Percentiles rank a stretch among this genome's conserved stretches.
These are phyloP conservation scores for Limnomonas spitsbergensis DNA, from an alignment of 139 green algal species.

Conservation along the genomic window DNA sequence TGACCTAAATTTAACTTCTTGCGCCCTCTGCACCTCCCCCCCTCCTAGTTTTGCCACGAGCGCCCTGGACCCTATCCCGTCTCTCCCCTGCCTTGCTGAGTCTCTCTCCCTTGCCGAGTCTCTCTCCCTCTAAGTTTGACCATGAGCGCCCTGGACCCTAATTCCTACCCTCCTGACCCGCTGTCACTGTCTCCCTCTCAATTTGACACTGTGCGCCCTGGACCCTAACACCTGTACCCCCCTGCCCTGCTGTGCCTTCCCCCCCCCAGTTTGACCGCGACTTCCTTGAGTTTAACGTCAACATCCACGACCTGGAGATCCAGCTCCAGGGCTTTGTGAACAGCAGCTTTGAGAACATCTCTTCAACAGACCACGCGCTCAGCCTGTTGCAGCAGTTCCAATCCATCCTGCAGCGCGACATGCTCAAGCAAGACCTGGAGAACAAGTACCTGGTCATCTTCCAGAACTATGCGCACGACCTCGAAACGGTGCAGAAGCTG, in stretches of 20 bases:
- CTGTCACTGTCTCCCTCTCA: too few relatives aligned
- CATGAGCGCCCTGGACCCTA: too few relatives aligned
- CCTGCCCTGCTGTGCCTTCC: neutral
- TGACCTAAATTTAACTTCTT: too few relatives aligned
- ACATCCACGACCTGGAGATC: slow-evolving; percentile 92
- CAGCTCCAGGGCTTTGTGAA: slow-evolving; percentile 84
- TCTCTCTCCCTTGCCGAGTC: too few relatives aligned
- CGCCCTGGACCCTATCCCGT: too few relatives aligned
- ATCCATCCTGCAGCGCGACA: slow-evolving; percentile 77
- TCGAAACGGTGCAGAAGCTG: slow-evolving; percentile 83
- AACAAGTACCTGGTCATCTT: slow-evolving; percentile 88
- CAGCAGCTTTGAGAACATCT: slow-evolving; percentile 81
- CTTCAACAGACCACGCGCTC: slow-evolving; percentile 80
- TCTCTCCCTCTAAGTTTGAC: too few relatives aligned
- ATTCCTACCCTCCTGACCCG: too few relatives aligned
- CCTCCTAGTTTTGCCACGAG: too few relatives aligned
- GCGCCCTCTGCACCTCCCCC: too few relatives aligned
- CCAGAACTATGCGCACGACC: slow-evolving; percentile 76
- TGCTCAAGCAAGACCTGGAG: slow-evolving; percentile 71
- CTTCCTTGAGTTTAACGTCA: slow-evolving; percentile 92
- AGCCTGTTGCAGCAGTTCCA: slow-evolving; percentile 86
- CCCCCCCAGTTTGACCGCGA: slow-evolving; percentile 77
- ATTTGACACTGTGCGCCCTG: too few relatives aligned
- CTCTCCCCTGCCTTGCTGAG: too few relatives aligned
- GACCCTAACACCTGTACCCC: too few relatives aligned